phyloP scores from a whole-genome alignment of 2,329 filamentous ascomycete species.

The Stachybotrys chartarum region DNA sequence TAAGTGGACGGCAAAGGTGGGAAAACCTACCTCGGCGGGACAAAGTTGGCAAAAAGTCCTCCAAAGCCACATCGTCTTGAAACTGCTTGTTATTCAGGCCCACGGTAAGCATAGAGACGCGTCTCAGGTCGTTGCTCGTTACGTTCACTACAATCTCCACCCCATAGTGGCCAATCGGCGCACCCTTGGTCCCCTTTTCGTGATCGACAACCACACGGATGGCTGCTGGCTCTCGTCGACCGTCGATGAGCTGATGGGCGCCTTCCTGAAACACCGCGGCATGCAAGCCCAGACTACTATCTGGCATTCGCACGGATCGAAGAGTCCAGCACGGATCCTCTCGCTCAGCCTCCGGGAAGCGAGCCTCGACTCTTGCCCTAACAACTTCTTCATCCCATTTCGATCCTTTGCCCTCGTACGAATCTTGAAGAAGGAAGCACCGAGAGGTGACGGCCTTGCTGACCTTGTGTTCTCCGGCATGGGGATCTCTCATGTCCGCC shows the following conservation, averaged over 20 bases:
- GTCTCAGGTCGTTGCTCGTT: conserved; percentile 42
- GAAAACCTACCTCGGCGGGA: conserved; percentile 59
- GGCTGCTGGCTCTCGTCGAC: conserved; percentile 59
- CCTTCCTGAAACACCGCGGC: conserved; percentile 69
- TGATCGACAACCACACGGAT: conserved; percentile 70
- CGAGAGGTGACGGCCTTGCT: conserved; percentile 50
- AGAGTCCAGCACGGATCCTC: conserved; percentile 77
- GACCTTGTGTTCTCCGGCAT: conserved; percentile 31
- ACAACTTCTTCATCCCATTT: conserved; percentile 79
- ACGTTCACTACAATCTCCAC: conserved; percentile 66
- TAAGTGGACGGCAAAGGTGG: background rate
- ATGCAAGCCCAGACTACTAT: conserved; percentile 51
- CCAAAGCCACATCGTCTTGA: conserved; percentile 63
- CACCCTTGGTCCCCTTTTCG: conserved; percentile 57
- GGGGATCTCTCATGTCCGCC: conserved; percentile 50
- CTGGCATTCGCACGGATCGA: conserved; percentile 58
- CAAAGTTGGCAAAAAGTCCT: conserved; percentile 68
- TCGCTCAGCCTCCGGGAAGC: conserved; percentile 77
- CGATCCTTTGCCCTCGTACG: conserved; percentile 69
- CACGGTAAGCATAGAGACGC: conserved; percentile 42
- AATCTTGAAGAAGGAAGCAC: conserved; percentile 65
- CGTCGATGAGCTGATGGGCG: conserved; percentile 52
- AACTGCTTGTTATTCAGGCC: conserved; percentile 66
- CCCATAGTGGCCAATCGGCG: conserved; percentile 59
- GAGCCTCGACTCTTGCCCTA: conserved; percentile 78